Percentiles rank a stretch among this genome's conserved stretches.
Conservation (phyloP, 257 asterid species). For the Solanum lycopersicoides region DNA sequence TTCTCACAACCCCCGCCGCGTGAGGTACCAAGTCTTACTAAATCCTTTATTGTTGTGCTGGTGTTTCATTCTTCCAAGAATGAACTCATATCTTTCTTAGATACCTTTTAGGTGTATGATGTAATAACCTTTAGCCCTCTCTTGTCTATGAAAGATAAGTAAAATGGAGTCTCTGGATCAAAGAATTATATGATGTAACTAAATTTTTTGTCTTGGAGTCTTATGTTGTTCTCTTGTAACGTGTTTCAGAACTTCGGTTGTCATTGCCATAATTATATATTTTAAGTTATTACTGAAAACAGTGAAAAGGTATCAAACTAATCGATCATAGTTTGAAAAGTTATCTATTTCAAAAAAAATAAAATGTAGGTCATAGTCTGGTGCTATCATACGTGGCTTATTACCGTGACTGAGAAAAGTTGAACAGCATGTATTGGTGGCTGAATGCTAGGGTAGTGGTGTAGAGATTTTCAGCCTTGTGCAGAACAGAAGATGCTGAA, state of each 20-base stretch:
- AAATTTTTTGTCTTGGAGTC: not conserved
- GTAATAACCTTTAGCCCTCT: not conserved
- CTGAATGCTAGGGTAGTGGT: not conserved
- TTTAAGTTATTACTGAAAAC: not conserved
- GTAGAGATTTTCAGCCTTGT: not conserved
- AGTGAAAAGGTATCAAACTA: not conserved
- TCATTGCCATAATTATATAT: not conserved
- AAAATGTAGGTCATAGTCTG: not conserved
- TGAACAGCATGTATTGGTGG: not conserved
- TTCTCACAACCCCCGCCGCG: constrained; percentile 94
- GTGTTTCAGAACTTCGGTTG: not conserved
- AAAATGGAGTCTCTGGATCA: not conserved
- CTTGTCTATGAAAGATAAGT: not conserved
- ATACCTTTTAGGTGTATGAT: not conserved
- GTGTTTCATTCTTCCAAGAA: not conserved
- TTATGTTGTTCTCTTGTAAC: not conserved
- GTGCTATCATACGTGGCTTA: not conserved
- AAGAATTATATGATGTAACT: not conserved
- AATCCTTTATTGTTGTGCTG: not conserved
- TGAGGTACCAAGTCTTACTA: constrained; percentile 35
- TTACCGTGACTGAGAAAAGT: not conserved
- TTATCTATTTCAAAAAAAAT: no score
- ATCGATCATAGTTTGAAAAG: not conserved
- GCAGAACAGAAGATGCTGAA: not conserved
- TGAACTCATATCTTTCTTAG: not conserved